Base-by-base conservation (phyloP, 176 grass and related monocot genomes). In the Canna indica region DNA sequence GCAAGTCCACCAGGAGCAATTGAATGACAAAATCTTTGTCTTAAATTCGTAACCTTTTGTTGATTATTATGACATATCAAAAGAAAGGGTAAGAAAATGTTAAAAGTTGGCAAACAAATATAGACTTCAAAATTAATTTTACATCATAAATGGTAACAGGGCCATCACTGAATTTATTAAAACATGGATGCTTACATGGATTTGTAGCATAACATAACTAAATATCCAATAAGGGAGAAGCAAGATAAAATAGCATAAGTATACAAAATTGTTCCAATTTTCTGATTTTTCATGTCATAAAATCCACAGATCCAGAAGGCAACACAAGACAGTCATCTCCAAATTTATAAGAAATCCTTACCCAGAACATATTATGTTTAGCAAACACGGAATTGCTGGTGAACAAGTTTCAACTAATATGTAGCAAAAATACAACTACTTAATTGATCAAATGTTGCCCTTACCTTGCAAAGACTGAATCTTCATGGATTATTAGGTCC, bases 1-100 rank as follows among this genome's bases (percentile, higher is more conserved):
- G 95, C 95, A 78, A 99, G 95, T 54, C 95, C 90, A 76, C 95
- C 95, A 36, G 95, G 95, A 70, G 80, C 76, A 75, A 99, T 94
- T 68, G 95, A 99, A 73, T 99, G 90, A 79, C 86, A 80, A 80
- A 99, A 99, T 82, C 86, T 93, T 64, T 94, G 81, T 76, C 95
- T 99, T 81, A 99, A 93, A 80, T 61, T 62, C 44, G 80, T 72
- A 81, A 94, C 86, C 95, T 99, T 80, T 69, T 83, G 17, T 71
- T 77, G 73, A 8, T n/a, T 59, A 54, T 54, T 24, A n/a, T 48
- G 69, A 64, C 52, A 54, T n/a, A n/a, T 52, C 20, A 54, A 20
- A 54, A 85, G 56, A 20, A 62, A 69, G 4, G 68, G 64, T 35
- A 77, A 48, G 39, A 11, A 82, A 64, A 80, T 66, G 56, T 57